Evolutionary conservation across 2,329 filamentous ascomycete species (phyloP).

Genomic region (Cladosporium sp.): DNA sequence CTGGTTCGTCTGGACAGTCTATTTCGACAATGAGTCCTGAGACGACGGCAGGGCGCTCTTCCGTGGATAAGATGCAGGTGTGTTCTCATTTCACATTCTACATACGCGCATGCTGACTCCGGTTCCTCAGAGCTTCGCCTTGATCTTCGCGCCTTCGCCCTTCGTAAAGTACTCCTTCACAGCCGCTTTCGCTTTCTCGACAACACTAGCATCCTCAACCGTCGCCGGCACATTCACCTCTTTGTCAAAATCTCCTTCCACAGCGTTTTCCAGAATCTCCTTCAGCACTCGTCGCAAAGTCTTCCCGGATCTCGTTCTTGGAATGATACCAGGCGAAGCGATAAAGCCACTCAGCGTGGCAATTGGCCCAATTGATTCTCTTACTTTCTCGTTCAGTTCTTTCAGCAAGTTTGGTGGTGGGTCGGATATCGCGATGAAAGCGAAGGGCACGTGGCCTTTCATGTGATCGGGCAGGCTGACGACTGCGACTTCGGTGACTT

Average conservation of each 20-base stretch:
- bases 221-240: slow-evolving; percentile 77
- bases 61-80: background rate
- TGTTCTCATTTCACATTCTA: background rate
- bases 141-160: slow-evolving; percentile 36
- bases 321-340: slow-evolving; percentile 82
- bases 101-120: background rate
- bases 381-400: slow-evolving; percentile 73
- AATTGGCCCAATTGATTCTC: slow-evolving; percentile 82
- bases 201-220: slow-evolving; percentile 75
- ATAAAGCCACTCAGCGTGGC: slow-evolving; percentile 84
- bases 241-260: slow-evolving; percentile 71
- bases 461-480: slow-evolving; percentile 81
- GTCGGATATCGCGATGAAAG: slow-evolving; percentile 70
- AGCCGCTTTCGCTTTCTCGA: slow-evolving; percentile 71
- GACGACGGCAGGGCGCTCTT: background rate
- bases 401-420: slow-evolving; percentile 53
- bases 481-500: slow-evolving; percentile 80
- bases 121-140: slow-evolving; percentile 38
- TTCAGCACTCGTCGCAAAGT: slow-evolving; percentile 79
- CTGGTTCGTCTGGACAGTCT: background rate
- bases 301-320: slow-evolving; percentile 90
- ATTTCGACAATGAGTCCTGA: background rate
- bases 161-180: slow-evolving; percentile 73
- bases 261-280: slow-evolving; percentile 81
- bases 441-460: slow-evolving; percentile 90